Base-by-base conservation (phyloP, 2,329 filamentous ascomycete genomes). In the Aspergillus neotritici region DNA sequence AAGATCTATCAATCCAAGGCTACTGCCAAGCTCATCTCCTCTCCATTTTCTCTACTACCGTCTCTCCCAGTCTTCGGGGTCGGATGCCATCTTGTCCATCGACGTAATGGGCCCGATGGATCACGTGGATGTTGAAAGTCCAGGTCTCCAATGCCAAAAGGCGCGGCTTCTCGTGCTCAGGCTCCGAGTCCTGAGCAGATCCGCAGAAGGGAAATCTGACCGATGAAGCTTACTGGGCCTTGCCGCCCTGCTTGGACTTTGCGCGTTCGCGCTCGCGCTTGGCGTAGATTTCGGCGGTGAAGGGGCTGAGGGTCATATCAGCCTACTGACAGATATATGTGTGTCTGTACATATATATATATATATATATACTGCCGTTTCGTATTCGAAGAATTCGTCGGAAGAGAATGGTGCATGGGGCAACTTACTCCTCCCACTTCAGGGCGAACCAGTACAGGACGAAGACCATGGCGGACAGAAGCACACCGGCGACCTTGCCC, bases 231-330 rank as follows among this genome's bases (percentile, higher is more conserved):
- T 66, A 70, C 50, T 60, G 58, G 48, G 53, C 57, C 59, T 69
- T 69, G 49, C 60, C 61, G 49, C 55, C 60, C 44, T 62, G 56
- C 51, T 62, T 63, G 14, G 54, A 46, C 50, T 67, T 69, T 30
- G 64, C 59, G 37, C 64, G 63, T 44, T 68, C 64, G 16, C 66
- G 67, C 48, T 70, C 67, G 28, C 67, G 66, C 80, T 93, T 94
- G 54, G 84, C 85, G 67, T 97, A 98, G 61, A 98, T 98, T 53
- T 79, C 86, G 3, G 82, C 80, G 5, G 93, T 98, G 70, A 97
- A 98, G 4, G 91, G 91, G 68, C 72, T 75, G 49, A 34, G 46
- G 13, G 33, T 42, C 34, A 31, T 29, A 17, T 9, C 10, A 32
- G n/a, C 10, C 17, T 32, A 29, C n/a, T 37, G 21, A 25, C 21